phyloP scores from a whole-genome alignment of 768 basidiomycete genomes.

The Collybiopsis luxurians region DNA sequence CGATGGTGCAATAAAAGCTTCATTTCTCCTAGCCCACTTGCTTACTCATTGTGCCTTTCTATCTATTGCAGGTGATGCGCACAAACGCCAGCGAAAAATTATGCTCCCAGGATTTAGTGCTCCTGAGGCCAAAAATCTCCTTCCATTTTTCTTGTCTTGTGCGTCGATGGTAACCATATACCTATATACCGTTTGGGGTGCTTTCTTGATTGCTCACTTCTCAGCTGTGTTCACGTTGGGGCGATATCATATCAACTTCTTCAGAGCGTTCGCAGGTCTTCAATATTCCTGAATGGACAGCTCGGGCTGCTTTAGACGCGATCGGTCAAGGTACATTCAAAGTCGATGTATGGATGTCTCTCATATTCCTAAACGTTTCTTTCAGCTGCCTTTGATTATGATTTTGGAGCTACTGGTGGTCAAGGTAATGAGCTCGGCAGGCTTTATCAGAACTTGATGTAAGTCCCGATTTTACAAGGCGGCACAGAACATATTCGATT shows the following conservation, averaged over 20 bases:
- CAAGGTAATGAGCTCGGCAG: conserved; percentile 33
- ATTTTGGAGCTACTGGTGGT: conserved; percentile 38
- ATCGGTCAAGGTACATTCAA: conserved; percentile 30
- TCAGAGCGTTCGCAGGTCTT: conserved; percentile 15
- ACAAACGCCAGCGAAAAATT: conserved; percentile 29
- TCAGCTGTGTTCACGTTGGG: conserved; percentile 26
- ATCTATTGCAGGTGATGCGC: conserved; percentile 16
- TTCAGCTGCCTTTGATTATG: conserved; percentile 34
- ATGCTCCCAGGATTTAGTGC: conserved; percentile 32
- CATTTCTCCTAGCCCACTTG: conserved; percentile 20
- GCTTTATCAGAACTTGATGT: conserved; percentile 36
- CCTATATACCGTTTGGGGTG: neutral
- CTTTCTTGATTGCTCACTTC: neutral
- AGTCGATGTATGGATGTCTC: conserved; percentile 13
- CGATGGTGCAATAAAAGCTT: conserved; percentile 24
- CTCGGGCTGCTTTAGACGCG: conserved; percentile 33
- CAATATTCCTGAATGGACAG: conserved; percentile 25
- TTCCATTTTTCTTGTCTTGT: conserved; percentile 25
- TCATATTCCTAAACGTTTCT: conserved; percentile 20
- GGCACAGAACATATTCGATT: neutral
- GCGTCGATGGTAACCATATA: conserved; percentile 18
- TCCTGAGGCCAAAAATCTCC: conserved; percentile 22
- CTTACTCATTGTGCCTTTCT: conserved; percentile 2
- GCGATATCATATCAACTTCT: conserved; percentile 19
- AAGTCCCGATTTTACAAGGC: neutral